These are phyloP conservation scores for Jatropha podagrica DNA, from an alignment of 441 rosid species.

Conservation along the genomic window DNA sequence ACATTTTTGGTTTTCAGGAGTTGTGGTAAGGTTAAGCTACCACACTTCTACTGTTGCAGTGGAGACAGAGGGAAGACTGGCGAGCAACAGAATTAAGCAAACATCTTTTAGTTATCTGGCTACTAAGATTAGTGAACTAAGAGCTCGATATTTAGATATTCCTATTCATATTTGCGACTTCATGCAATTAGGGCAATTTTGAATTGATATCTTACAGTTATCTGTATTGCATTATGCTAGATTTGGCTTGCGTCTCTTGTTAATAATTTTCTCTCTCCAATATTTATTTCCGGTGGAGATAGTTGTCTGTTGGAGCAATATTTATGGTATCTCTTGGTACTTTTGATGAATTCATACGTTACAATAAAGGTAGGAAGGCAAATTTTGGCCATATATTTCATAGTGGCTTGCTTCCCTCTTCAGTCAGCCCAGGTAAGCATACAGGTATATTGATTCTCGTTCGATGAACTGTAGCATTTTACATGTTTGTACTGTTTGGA, in stretches of 20 bases:
- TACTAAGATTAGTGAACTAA: not conserved
- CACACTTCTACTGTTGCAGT: constrained; percentile 89
- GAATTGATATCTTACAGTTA: constrained; percentile 3
- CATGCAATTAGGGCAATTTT: not conserved
- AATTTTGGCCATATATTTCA: too few species aligned
- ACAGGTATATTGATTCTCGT: too few species aligned
- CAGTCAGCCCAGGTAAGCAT: too few species aligned
- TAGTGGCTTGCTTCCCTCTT: too few species aligned
- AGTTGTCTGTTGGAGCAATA: not conserved
- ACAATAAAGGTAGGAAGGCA: too few species aligned
- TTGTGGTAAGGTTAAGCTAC: constrained; percentile 82
- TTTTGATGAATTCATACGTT: not conserved
- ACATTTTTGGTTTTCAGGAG: constrained; percentile 43
- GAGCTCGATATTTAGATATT: constrained; percentile 7
- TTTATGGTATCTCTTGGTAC: not conserved
- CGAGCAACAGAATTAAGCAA: constrained; percentile 30
- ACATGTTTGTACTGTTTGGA: too few species aligned
- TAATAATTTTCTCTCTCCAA: not conserved
- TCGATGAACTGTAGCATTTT: too few species aligned
- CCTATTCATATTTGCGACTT: not conserved
- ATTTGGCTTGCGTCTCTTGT: not conserved
- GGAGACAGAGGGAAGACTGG: constrained; percentile 48
- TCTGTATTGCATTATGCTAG: constrained; percentile 3
- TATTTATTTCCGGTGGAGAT: not conserved
- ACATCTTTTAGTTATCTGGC: not conserved